Evolutionary conservation across 2,329 filamentous ascomycete genomes (phyloP).

Genomic region (Beauveria asiatica): DNA sequence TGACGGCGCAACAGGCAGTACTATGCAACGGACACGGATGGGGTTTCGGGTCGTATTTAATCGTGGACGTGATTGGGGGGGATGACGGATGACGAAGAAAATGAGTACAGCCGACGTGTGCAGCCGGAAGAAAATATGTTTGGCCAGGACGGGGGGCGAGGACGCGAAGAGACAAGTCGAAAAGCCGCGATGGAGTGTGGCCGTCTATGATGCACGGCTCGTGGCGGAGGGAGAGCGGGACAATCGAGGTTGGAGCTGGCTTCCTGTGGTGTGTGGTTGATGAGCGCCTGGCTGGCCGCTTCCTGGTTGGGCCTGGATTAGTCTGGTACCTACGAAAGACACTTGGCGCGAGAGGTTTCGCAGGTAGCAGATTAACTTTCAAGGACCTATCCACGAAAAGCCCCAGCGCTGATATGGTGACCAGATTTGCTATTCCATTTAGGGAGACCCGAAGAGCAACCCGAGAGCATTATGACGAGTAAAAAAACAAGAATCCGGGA

Average conservation of each 20-base stretch:
- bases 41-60: neutral
- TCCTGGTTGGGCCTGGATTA: neutral
- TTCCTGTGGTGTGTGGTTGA: neutral
- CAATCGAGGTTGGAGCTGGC: conserved; percentile 1
- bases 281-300: neutral
- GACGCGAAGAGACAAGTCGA: neutral
- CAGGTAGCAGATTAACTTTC: too few relatives aligned
- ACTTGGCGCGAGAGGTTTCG: neutral
- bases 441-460: neutral
- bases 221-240: conserved; percentile 3
- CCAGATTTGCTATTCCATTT: neutral
- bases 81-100: neutral
- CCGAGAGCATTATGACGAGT: neutral
- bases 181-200: neutral
- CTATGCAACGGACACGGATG: neutral
- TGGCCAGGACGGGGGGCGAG: too few relatives aligned
- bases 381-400: too few relatives aligned
- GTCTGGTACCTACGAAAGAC: neutral
- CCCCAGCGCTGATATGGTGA: neutral
- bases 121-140: neutral
- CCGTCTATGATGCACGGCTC: neutral
- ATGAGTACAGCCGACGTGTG: neutral
- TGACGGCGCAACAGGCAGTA: neutral
- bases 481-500: neutral
- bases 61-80: neutral